Evolutionary conservation across 371 early-diverging fungal species (phyloP).

Genomic region (Amoeboaphelidium protococcarum): DNA sequence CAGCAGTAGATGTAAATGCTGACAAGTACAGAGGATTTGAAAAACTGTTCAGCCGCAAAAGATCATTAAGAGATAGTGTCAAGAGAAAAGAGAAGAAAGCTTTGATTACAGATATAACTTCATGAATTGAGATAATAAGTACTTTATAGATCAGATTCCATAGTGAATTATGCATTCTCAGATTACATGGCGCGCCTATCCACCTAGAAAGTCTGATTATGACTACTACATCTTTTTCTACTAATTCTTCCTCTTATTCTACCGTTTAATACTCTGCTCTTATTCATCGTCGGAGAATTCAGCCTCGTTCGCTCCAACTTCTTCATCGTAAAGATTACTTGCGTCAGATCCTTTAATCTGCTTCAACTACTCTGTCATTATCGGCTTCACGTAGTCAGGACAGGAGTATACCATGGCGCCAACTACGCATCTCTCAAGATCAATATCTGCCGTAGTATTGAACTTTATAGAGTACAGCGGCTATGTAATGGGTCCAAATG

Average conservation of each 20-base stretch:
- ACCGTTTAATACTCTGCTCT: not conserved
- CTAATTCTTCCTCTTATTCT: constrained; percentile 1
- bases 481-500: constrained; percentile 62
- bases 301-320: not conserved
- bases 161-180: too few relatives aligned
- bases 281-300: constrained; percentile 1
- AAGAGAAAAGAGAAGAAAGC: not conserved
- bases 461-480: constrained; percentile 63
- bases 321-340: constrained; percentile 66
- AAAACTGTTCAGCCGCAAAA: not conserved
- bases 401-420: constrained; percentile 34
- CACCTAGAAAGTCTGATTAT: too few relatives aligned
- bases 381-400: constrained; percentile 27
- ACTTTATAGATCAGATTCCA: too few relatives aligned
- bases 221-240: too few relatives aligned
- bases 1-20: too few relatives aligned
- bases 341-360: constrained; percentile 62
- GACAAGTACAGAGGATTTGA: not conserved
- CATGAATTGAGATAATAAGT: too few relatives aligned
- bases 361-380: constrained; percentile 32
- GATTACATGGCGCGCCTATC: too few relatives aligned
- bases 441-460: constrained; percentile 28
- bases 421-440: constrained; percentile 9
- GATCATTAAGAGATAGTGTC: not conserved
- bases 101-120: too few relatives aligned